Base-by-base conservation (phyloP, 2,329 filamentous ascomycete species). In the Diaporthe humulicola region DNA sequence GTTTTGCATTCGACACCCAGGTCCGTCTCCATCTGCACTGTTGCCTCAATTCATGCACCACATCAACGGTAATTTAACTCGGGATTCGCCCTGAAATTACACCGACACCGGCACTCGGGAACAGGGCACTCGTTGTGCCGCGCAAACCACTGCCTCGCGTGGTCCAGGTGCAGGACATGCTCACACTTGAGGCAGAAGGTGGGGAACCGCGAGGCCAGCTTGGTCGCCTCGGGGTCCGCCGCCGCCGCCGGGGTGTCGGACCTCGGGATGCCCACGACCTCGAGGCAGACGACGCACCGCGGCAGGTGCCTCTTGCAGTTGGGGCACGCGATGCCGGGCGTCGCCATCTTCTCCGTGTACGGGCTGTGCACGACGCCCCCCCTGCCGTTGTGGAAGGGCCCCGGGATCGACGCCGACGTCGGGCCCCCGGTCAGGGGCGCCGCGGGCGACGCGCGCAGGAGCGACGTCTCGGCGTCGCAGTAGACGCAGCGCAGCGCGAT, bases 401-500 rank as follows among this genome's bases (percentile, higher is more conserved):
- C 75, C 8, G 75, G 71, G 42, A 76, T 76, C 38, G 64, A 72
- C 7, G 74, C 50, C 6, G 74, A 71, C 3, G 70, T 48, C 6
- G 72, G 64, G 19, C 56, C 66, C 15, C 70, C 57, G 56, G 70
- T 52, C 14, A 42, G 33, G 50, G 40, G 78, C 14, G 54, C n/a
- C 66, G 52, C 67, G 58, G 60, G 67, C 70, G 38, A 71, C 36
- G 66, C 76, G 74, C 58, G 73, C 52, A 75, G 76, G 28, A 67
- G 70, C 50, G 74, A 88, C 67, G 88, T 88, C 80, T 90, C 88
- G 45, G 89, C 87, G 79, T 93, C 92, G 84, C 94, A 97, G 84
- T 94, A 94, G 64, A 93, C 89, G 83, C 94, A 97, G 61, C 94
- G 90, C 66, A 97, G 89, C 6, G 93, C 91, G 71, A 96, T 90